These are phyloP conservation scores for Diplotaxis tenuifolia DNA, from an alignment of 345 rosid species.

Conservation along the genomic window DNA sequence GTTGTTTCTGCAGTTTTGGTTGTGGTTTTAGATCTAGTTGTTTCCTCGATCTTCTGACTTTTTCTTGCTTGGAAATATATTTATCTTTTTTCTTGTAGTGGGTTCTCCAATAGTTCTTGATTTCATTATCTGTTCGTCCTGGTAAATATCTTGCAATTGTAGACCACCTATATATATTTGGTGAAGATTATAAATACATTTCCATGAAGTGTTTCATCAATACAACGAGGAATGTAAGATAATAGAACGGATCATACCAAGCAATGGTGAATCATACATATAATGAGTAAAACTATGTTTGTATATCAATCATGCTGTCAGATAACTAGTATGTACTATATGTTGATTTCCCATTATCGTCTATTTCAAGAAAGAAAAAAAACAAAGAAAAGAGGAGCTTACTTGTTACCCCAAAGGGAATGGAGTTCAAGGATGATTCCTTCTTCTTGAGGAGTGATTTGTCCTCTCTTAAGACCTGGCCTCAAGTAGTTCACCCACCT, in stretches of 20 bases:
- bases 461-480: slow-evolving; percentile 94
- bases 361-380: too few species aligned
- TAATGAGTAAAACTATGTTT: not conserved
- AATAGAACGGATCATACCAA: not conserved
- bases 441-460: slow-evolving; percentile 89
- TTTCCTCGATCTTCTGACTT: slow-evolving; percentile 25
- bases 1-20: slow-evolving; percentile 1
- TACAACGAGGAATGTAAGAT: not conserved
- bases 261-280: not conserved
- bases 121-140: slow-evolving; percentile 90
- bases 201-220: not conserved
- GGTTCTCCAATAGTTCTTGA: slow-evolving; percentile 95
- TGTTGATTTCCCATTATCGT: too few species aligned
- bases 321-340: too few species aligned
- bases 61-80: slow-evolving; percentile 38
- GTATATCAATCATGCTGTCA: too few species aligned
- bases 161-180: slow-evolving; percentile 64
- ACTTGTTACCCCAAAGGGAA: slow-evolving; percentile 96
- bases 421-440: slow-evolving; percentile 77
- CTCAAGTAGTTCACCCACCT: slow-evolving; percentile 96
- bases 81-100: slow-evolving; percentile 65
- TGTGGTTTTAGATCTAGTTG: slow-evolving; percentile 33
- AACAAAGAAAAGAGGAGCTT: too few species aligned
- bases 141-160: slow-evolving; percentile 89
- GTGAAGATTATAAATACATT: not conserved